Evolutionary conservation across 495 filamentous ascomycete genomes (phyloP).

Genomic region (Bathelium albidoporum): DNA sequence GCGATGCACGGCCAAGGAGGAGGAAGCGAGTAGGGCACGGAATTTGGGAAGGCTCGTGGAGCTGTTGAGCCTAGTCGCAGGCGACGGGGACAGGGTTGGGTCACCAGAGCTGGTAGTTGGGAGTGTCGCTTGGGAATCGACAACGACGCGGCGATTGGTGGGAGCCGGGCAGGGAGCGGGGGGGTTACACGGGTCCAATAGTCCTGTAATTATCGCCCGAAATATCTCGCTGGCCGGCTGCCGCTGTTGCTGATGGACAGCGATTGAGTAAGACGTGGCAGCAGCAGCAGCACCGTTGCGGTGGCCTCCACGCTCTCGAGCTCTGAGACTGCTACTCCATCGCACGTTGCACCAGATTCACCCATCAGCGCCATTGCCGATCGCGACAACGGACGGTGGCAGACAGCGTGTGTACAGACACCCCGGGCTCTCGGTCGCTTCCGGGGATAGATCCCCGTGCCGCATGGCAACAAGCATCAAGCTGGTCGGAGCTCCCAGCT

Average conservation of each 20-base stretch:
- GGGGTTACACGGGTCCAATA: slow-evolving; percentile 4
- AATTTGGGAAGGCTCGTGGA: not conserved
- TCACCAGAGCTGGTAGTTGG: slow-evolving; percentile 2
- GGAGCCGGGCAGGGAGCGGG: not conserved
- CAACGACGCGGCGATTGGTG: not conserved
- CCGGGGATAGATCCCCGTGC: slow-evolving; percentile 4
- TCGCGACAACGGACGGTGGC: slow-evolving; percentile 4
- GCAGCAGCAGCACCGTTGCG: not conserved
- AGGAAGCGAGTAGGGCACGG: not conserved
- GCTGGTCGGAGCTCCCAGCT: slow-evolving; percentile 2
- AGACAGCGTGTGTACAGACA: not conserved
- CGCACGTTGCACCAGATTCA: slow-evolving; percentile 2
- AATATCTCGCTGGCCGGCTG: not conserved
- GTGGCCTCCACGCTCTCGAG: not conserved
- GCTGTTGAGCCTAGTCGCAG: not conserved
- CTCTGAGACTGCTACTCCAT: not conserved
- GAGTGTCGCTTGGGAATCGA: not conserved
- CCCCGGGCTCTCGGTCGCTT: not conserved
- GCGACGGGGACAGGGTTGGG: not conserved
- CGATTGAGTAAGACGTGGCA: not conserved
- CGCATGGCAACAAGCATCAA: slow-evolving; percentile 5
- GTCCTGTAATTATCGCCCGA: slow-evolving; percentile 3
- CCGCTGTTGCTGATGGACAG: not conserved
- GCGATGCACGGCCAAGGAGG: not conserved
- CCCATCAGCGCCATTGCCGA: slow-evolving; percentile 4